Conservation (phyloP, 140 eudicot species). For the Erigeron philadelphicus region DNA sequence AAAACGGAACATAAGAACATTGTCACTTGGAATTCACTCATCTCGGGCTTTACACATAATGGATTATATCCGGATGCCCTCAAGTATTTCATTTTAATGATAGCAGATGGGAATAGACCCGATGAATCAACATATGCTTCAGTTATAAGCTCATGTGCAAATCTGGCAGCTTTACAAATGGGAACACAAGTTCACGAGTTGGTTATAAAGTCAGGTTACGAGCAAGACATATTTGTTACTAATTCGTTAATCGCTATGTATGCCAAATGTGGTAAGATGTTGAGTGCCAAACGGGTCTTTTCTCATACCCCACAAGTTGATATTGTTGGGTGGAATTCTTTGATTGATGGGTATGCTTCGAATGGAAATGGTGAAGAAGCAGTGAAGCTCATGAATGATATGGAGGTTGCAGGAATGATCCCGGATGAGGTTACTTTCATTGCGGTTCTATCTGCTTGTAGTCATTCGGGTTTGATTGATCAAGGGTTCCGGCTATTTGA, state of each 20-base stretch:
- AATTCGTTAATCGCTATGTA: constrained; percentile 55
- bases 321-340: constrained; percentile 60
- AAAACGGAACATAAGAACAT: constrained; percentile 42
- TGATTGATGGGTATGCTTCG: constrained; percentile 55
- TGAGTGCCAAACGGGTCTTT: constrained; percentile 45
- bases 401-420: constrained; percentile 40
- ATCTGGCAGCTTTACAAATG: constrained; percentile 46
- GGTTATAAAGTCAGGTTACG: constrained; percentile 42
- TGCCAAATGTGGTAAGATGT: constrained; percentile 50
- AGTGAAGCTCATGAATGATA: constrained; percentile 34
- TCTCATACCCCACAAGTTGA: constrained; percentile 25
- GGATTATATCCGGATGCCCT: constrained; percentile 43
- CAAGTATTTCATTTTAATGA: constrained; percentile 35
- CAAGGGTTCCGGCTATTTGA: constrained; percentile 44
- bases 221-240: constrained; percentile 34
- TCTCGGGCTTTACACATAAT: constrained; percentile 57
- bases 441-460: constrained; percentile 57
- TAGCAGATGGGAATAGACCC: constrained; percentile 33
- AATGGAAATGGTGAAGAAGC: constrained; percentile 55
- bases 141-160: constrained; percentile 45
- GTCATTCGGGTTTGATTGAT: constrained; percentile 51
- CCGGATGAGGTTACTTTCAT: constrained; percentile 53
- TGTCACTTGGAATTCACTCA: constrained; percentile 61
- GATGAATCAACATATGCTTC: constrained; percentile 50
- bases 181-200: constrained; percentile 47